These are phyloP conservation scores for Fusarium buxicola DNA, from an alignment of 2,329 filamentous ascomycete genomes.

Conservation along the genomic window DNA sequence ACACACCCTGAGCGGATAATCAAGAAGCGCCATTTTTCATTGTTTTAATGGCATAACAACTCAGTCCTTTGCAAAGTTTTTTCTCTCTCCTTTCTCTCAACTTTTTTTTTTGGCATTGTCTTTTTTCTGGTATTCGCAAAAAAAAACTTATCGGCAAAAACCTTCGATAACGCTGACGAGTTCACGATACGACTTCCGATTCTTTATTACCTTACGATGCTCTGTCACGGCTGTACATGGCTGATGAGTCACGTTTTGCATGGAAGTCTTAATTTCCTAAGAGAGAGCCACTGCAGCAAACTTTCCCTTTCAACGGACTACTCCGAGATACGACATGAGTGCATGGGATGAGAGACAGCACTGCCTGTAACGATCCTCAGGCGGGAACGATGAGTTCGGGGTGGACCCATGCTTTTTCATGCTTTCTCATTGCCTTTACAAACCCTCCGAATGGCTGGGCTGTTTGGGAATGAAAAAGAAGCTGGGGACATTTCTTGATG, in stretches of 20 bases:
- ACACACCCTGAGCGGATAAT: constrained; percentile 21
- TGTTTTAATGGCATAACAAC: constrained; percentile 19
- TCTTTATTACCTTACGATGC: constrained; percentile 51
- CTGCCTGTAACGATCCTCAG: constrained; percentile 55
- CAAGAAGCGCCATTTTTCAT: constrained; percentile 5
- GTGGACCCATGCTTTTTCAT: constrained; percentile 41
- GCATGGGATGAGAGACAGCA: constrained; percentile 48
- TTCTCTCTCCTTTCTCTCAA: background rate
- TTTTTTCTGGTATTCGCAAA: constrained; percentile 47
- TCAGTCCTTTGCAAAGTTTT: constrained; percentile 36
- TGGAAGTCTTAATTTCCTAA: constrained; percentile 52
- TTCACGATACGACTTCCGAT: constrained; percentile 51
- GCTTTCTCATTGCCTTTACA: constrained; percentile 38
- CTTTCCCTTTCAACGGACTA: constrained; percentile 41
- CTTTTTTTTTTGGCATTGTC: constrained; percentile 40
- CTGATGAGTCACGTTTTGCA: constrained; percentile 60
- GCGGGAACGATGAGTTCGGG: constrained; percentile 48
- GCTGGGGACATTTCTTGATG: constrained; percentile 39
- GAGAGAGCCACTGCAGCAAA: constrained; percentile 40
- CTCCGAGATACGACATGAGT: constrained; percentile 48
- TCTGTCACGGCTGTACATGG: constrained; percentile 55
- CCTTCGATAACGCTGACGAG: constrained; percentile 51
- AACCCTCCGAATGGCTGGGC: constrained; percentile 33
- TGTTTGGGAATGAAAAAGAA: constrained; percentile 44
- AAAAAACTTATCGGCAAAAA: constrained; percentile 44